Base-by-base conservation (phyloP, 176 grass and related monocot species). In the Metroxylon sagu region DNA sequence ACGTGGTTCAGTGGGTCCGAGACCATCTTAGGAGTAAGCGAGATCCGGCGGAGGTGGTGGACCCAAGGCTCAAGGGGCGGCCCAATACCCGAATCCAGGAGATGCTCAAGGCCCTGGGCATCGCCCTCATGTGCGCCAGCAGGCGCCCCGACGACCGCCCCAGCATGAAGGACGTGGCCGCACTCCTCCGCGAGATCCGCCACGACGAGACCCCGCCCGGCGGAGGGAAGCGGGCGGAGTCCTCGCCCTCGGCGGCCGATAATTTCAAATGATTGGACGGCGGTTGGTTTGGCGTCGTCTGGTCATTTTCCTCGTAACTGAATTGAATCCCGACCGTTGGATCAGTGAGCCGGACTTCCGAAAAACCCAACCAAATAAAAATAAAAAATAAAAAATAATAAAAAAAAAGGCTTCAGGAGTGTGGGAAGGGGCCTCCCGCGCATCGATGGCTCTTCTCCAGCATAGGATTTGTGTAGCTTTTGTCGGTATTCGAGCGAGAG, bases 51-150 rank as follows among this genome's bases (percentile, higher is more conserved):
- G 90, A 78, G 53, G 59, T 95, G 58, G 10, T 89, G 5, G 90
- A 95, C 67, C 26, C 14, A 0, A 54, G 76, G 29, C 52, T 95
- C 48, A 85, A 89, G 31, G 82, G 85, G 1, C 72, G 82, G 7
- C 70, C 82, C 5, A 82, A 95, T 50, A 65, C 79, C 6, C 82
- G 21, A 23, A 23, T 23, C 21, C 21, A 89, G 43, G 90, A 89
- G 73, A 95, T 89, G 90, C 73, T 95, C 6, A 85, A 95, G 70
- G 79, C 90, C 17, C 79, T 95, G 0, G 82, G 90, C n/a, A 95
- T 95, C 71, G 85, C 90, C 5, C 72, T 95, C 29, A 70, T 95
- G 0, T 95, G 90, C 18, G 79, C 90, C 25, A 95, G 90, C 79
- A 53, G 73, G 0, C 49, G 82, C 3, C 79, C 82, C 0, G 76